Base-by-base conservation (phyloP, 1,139 yeast species). In the Insectozyma bohioensis region DNA sequence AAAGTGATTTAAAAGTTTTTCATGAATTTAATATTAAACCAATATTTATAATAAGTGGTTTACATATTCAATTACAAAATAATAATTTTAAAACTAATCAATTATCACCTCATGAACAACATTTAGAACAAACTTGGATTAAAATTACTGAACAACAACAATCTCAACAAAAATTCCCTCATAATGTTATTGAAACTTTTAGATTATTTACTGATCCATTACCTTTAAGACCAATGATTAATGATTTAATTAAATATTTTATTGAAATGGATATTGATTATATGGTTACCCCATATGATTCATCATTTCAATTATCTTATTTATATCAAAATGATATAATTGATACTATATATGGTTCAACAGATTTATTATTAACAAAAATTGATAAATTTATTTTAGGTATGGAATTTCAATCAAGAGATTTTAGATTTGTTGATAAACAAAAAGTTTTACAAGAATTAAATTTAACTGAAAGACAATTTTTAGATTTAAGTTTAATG, bases 301-400 rank as follows among this genome's bases (percentile, higher is more conserved):
- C 97, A 0, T 79, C 88, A 55, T 78, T 85, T 34, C 97, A 92
- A 58, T 67, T 92, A 47, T 77, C 86, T 7, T 87, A 86, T 49
- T 63, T 90, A 48, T 66, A 73, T 43, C 72, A 71, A 35, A 69
- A 63, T 31, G 68, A 64, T 3, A 58, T 71, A 26, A 75, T 90
- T 35, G 95, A 90, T 56, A 79, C 85, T 1, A 76, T 90, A 23
- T 87, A 80, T 55, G 95, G 95, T 1, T 84, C 96, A 7, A 80
- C 90, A 2, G 97, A 92, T 48, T 69, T 80, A 29, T 62, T 90
- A 30, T 64, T 90, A 52, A 67, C 75, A 11, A 60, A 65, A 24
- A 72, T 85, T 24, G 94, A 84, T 41, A 84, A 78, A 47, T 79
- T 87, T 39, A 80, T 90, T 38, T 58, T 82, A 31, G 78, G 82